Percentiles rank a stretch among this genome's conserved stretches.
These are phyloP conservation scores for Metschnikowia koreensis DNA, from an alignment of 805 yeast genomes.

Conservation along the genomic window DNA sequence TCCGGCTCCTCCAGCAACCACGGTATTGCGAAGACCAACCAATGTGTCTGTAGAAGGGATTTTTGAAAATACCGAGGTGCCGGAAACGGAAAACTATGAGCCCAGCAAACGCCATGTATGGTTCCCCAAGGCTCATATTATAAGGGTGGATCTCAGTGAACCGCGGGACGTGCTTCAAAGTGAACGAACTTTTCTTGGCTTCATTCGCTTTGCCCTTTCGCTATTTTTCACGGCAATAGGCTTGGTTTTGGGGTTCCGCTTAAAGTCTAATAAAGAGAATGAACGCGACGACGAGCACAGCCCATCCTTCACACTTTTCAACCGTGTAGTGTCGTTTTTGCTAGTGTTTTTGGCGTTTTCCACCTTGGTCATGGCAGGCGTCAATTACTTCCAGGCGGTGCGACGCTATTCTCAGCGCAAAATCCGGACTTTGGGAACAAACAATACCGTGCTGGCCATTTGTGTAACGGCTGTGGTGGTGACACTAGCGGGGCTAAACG, in stretches of 20 bases:
- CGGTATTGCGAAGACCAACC: background rate
- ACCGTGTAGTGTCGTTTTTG: slow-evolving; percentile 30
- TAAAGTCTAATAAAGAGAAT: slow-evolving; percentile 22
- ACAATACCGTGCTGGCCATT: slow-evolving; percentile 28
- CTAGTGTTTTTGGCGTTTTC: slow-evolving; percentile 39
- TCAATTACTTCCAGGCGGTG: slow-evolving; percentile 46
- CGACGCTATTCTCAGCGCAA: slow-evolving; percentile 41
- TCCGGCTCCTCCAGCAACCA: background rate
- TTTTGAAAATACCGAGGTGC: background rate
- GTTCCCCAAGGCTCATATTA: slow-evolving; percentile 14
- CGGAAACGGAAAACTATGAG: background rate
- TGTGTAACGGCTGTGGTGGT: slow-evolving; percentile 34
- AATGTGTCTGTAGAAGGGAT: background rate
- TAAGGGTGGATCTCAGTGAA: slow-evolving; percentile 28
- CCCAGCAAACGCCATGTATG: slow-evolving; percentile 3
- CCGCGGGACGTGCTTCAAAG: slow-evolving; percentile 55
- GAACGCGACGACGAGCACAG: background rate
- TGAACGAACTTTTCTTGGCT: slow-evolving; percentile 51
- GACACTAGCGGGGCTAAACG: slow-evolving; percentile 35
- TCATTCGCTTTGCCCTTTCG: slow-evolving; percentile 46
- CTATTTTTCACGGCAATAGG: slow-evolving; percentile 48
- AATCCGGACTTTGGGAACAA: slow-evolving; percentile 38
- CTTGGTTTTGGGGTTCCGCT: slow-evolving; percentile 43
- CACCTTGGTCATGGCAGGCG: slow-evolving; percentile 36
- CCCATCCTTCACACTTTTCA: slow-evolving; percentile 9